A percentile compares a stretch with the other conserved stretches of the same genome.
Evolutionary conservation across 176 grass and related monocot genomes (phyloP).

Genomic region (Hsuehochloa calcarea): DNA sequence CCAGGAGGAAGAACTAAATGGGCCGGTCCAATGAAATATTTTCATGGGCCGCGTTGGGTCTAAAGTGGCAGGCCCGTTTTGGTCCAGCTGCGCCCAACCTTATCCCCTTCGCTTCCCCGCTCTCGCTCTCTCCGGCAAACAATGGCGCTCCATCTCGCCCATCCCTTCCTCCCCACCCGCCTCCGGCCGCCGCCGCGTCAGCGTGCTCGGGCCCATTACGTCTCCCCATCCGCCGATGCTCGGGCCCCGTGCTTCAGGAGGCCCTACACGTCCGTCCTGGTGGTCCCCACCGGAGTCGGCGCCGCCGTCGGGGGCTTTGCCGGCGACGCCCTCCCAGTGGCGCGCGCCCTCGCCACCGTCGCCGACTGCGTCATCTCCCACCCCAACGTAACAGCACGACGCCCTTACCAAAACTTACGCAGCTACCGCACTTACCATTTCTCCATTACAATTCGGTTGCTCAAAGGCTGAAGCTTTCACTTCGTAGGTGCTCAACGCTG

Average conservation of each 20-base stretch:
- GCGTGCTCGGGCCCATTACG: not conserved
- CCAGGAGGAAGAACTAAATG: fast-evolving
- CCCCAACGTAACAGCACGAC: slow-evolving; percentile 58
- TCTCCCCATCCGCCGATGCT: not conserved
- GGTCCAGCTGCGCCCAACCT: not conserved
- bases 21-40: no score
- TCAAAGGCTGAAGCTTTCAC: not conserved
- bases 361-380: slow-evolving; percentile 89
- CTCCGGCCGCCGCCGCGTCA: slow-evolving; percentile 13
- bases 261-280: slow-evolving; percentile 82
- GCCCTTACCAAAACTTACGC: not conserved
- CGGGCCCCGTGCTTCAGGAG: slow-evolving; percentile 42
- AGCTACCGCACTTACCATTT: not conserved
- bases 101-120: slow-evolving; percentile 10
- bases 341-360: slow-evolving; percentile 55
- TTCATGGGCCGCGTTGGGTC: not conserved
- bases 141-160: slow-evolving; percentile 47
- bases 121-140: not conserved
- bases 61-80: not conserved
- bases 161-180: slow-evolving; percentile 5
- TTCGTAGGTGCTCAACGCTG: slow-evolving; percentile 77
- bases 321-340: slow-evolving; percentile 84
- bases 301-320: slow-evolving; percentile 79
- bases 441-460: not conserved
- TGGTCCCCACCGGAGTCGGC: slow-evolving; percentile 84